A percentile compares a stretch with the other conserved stretches of the same genome.
Conservation (phyloP, 75 land plant genomes). For the Pseudotsuga menziesii region DNA sequence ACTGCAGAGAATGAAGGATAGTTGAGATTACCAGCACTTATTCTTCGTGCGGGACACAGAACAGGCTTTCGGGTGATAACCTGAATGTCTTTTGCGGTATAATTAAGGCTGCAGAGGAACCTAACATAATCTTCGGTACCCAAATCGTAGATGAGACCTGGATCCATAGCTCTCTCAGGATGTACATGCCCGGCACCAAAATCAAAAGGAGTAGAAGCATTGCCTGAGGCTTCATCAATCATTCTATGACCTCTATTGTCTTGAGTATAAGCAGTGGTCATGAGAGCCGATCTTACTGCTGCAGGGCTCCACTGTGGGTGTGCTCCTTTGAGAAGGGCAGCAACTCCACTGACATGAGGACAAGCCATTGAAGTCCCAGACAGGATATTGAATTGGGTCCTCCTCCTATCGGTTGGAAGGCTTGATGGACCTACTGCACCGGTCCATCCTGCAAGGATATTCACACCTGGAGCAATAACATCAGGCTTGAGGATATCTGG, state of each 20-base stretch:
- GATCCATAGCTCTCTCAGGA: conserved; percentile 63
- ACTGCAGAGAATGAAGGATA: conserved; percentile 78
- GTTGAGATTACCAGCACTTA: conserved; percentile 54
- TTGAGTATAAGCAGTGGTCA: conserved; percentile 69
- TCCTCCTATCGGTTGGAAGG: conserved; percentile 31
- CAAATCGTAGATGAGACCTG: conserved; percentile 74
- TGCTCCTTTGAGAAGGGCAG: conserved; percentile 72
- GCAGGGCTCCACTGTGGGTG: conserved; percentile 87
- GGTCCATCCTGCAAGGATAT: conserved; percentile 81
- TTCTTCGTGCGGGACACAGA: conserved; percentile 28
- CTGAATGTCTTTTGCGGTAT: conserved; percentile 41
- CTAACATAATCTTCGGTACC: conserved; percentile 48
- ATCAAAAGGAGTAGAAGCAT: conserved; percentile 50
- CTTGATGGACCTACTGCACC: conserved; percentile 69
- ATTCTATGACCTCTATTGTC: conserved; percentile 47
- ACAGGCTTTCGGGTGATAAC: conserved; percentile 46
- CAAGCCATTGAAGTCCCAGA: conserved; percentile 95
- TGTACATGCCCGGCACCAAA: conserved; percentile 71
- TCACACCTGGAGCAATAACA: conserved; percentile 85
- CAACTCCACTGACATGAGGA: conserved; percentile 85
- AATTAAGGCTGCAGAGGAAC: conserved; percentile 64
- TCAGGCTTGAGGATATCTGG: conserved; percentile 93
- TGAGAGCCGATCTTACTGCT: conserved; percentile 73
- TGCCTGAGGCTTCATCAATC: conserved; percentile 51
- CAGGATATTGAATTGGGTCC: conserved; percentile 69